Conservation (phyloP, 768 basidiomycete genomes). For the Amanita subjunquillea region DNA sequence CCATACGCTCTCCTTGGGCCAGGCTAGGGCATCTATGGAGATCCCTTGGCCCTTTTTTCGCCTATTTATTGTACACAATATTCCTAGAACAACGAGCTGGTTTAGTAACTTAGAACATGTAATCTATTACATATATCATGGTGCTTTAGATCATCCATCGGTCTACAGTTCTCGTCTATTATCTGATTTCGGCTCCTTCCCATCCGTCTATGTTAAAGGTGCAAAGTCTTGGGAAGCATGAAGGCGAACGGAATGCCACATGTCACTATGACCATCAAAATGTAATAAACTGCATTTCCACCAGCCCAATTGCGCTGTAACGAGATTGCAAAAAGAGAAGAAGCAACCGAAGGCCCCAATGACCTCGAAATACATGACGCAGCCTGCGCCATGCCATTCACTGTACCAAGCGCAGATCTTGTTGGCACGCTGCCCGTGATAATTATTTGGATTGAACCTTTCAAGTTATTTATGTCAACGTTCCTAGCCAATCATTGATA, state of each 20-base stretch:
- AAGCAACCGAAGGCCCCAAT: background rate
- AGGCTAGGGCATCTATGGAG: no score
- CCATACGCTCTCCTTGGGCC: no score
- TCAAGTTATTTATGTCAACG: background rate
- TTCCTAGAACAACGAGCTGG: no score
- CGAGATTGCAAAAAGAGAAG: constrained; percentile 3
- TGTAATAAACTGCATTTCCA: constrained; percentile 3
- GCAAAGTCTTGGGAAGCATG: background rate
- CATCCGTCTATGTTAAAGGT: background rate
- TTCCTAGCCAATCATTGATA: background rate
- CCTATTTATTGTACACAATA: no score
- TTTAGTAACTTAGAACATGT: no score
- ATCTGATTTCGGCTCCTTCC: no score
- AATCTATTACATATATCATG: no score
- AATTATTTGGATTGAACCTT: background rate
- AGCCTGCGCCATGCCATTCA: constrained; percentile 3
- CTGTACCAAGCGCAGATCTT: background rate
- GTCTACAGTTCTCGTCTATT: no score
- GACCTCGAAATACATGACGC: background rate
- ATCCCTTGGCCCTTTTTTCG: no score
- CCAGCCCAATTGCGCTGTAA: background rate
- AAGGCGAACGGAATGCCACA: background rate
- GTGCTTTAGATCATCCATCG: no score
- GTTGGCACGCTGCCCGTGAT: background rate
- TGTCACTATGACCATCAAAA: background rate